Evolutionary conservation across 75 land plant genomes (phyloP).

Genomic region (Pinus albicaulis): DNA sequence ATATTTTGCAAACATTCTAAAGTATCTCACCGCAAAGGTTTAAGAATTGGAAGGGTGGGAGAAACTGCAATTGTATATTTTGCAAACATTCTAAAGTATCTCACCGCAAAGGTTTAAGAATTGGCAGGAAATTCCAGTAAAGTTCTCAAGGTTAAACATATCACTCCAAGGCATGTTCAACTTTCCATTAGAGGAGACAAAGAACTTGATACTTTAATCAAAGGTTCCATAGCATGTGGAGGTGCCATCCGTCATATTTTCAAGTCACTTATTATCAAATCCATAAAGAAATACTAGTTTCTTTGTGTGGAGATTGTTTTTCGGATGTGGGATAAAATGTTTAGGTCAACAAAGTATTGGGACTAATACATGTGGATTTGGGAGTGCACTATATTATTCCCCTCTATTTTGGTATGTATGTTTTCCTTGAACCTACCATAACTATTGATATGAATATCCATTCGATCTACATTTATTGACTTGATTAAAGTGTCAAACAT

Average conservation of each 20-base stretch:
- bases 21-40: constrained; percentile 67
- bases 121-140: constrained; percentile 67
- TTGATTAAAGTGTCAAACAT: too few species aligned
- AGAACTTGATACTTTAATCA: constrained; percentile 60
- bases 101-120: constrained; percentile 69
- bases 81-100: constrained; percentile 58
- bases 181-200: constrained; percentile 66
- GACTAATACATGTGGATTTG: too few species aligned
- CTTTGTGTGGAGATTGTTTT: too few species aligned
- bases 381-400: too few species aligned
- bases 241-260: constrained; percentile 68
- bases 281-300: constrained; percentile 23
- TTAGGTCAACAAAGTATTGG: too few species aligned
- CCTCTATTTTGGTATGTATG: too few species aligned
- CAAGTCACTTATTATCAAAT: constrained; percentile 61
- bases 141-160: constrained; percentile 45
- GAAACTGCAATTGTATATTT: constrained; percentile 62
- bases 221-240: constrained; percentile 48
- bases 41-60: constrained; percentile 60
- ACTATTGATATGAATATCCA: too few species aligned
- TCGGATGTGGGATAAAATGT: too few species aligned
- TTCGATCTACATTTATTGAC: too few species aligned
- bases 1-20: constrained; percentile 56
- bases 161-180: constrained; percentile 62
- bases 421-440: too few species aligned